Base-by-base conservation (phyloP, 805 yeast genomes). In the Sugiyamaella lignohabitans region DNA sequence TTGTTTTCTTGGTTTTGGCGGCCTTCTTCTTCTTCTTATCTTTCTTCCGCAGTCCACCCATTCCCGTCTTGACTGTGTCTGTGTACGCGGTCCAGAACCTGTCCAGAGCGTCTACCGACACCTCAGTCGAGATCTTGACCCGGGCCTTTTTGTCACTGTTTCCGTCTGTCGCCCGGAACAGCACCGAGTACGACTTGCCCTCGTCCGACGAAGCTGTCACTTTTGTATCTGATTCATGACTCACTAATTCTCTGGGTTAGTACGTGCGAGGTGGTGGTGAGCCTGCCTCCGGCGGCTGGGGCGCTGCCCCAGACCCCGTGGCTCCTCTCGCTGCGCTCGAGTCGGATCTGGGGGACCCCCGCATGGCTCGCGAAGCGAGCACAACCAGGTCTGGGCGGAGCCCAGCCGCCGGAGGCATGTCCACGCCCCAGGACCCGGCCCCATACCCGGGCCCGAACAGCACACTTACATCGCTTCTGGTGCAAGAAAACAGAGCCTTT, bases 11-110 rank as follows among this genome's bases (percentile, higher is more conserved):
- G 23, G 45, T 44, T 38, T 64, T 62, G 63, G 70, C 53, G 61
- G 74, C 72, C 69, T 78, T 80, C 68, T 74, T 76, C 72, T 79
- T 81, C 66, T 80, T 80, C 72, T 86, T 87, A 50, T 84, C 87
- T 69, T 86, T 87, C 75, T 83, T 86, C 60, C 79, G 76, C 63
- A 89, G 72, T 1, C 95, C 96, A 2, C 69, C 68, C 63, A 85
- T 78, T 3, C 93, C 89, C 19, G 71, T 60, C 61, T 86, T 88
- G 47, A 88, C 71, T 0, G 76, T 76, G 38, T 78, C 79, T 1
- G 86, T 67, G 65, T 88, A 89, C 21, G 79, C 80, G 38, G 64
- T 62, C 96, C 96, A 89, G 62, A 89, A 89, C 49, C 69, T 62
- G 52, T 81, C 86, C 53, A 89, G 68, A 2, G 75, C 66, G 1